phyloP scores from a whole-genome alignment of 2,329 filamentous ascomycete genomes.

The Fusarium virguliforme region DNA sequence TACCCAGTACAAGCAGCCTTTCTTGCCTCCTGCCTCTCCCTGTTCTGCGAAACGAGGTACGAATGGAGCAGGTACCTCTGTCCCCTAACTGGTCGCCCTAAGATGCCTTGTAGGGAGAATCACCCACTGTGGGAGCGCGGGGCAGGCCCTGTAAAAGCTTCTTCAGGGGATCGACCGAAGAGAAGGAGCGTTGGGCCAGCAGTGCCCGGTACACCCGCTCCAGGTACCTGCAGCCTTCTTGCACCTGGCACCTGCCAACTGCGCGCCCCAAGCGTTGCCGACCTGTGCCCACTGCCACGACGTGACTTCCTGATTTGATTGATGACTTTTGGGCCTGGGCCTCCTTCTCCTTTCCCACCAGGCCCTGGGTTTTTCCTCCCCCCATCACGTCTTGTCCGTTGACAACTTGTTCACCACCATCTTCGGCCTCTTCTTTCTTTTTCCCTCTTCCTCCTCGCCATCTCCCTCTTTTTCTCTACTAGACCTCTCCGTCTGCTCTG shows the following conservation, averaged over 20 bases:
- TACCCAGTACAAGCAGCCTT: conserved; percentile 29
- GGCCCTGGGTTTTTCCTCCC: conserved; percentile 50
- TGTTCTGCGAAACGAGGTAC: conserved; percentile 32
- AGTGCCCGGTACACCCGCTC: conserved; percentile 20
- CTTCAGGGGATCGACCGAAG: conserved; percentile 25
- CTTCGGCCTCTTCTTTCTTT: conserved; percentile 40
- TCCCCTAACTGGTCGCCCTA: conserved; percentile 29
- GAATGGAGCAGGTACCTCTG: conserved; percentile 29
- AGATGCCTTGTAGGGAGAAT: conserved; percentile 14
- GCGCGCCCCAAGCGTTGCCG: conserved; percentile 37
- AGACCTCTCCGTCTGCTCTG: conserved; percentile 44
- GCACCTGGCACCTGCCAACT: conserved; percentile 48
- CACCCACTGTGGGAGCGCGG: conserved; percentile 14
- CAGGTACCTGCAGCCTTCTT: conserved; percentile 31
- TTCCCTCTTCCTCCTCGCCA: conserved; percentile 33
- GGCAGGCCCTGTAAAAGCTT: conserved; percentile 16
- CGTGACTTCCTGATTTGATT: conserved; percentile 52
- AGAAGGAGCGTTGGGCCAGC: neutral
- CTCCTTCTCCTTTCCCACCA: conserved; percentile 52
- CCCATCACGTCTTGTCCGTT: conserved; percentile 47
- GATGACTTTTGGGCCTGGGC: conserved; percentile 42
- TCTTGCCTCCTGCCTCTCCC: conserved; percentile 20
- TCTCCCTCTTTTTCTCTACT: conserved; percentile 33
- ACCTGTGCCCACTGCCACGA: conserved; percentile 49
- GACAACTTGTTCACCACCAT: conserved; percentile 48